Percentiles rank a stretch among this genome's conserved stretches.
phyloP scores from a whole-genome alignment of 2,329 filamentous ascomycete species.

The Ophiostoma tasmaniense region DNA sequence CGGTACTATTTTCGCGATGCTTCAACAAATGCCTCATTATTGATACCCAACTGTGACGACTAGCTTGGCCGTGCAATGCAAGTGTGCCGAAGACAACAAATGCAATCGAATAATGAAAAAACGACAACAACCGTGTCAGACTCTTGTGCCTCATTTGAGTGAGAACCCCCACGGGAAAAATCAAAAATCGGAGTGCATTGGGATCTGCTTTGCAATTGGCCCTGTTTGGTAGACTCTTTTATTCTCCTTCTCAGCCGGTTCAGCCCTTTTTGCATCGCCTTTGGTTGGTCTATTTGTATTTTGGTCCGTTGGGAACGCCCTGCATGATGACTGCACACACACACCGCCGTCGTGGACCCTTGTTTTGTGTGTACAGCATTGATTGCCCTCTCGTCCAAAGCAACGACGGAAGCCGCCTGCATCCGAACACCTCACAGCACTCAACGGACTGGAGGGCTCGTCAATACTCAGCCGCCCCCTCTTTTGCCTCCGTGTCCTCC shows the following conservation, averaged over 20 bases:
- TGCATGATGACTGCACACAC: background rate
- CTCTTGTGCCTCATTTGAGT: too few relatives aligned
- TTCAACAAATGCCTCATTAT: background rate
- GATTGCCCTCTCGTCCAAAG: background rate
- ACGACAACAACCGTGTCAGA: background rate
- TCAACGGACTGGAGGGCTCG: background rate
- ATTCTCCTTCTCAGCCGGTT: background rate
- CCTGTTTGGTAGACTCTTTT: too few relatives aligned
- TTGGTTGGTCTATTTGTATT: too few relatives aligned
- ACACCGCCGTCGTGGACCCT: background rate
- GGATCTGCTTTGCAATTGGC: too few relatives aligned
- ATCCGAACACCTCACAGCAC: background rate
- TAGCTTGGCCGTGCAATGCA: too few relatives aligned
- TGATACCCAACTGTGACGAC: too few relatives aligned
- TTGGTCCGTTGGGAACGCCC: background rate
- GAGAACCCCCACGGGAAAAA: background rate
- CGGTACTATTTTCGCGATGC: too few relatives aligned
- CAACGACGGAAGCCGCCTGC: background rate
- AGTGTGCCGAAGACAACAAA: background rate
- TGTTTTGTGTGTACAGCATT: background rate
- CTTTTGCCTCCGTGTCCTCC: background rate
- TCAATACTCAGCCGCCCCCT: slow-evolving; percentile 1
- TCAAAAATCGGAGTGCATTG: background rate
- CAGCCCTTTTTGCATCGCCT: background rate
- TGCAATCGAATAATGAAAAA: background rate